Evolutionary conservation across 352 stramenopile species (phyloP).

Genomic region (Pythium diclinum): DNA sequence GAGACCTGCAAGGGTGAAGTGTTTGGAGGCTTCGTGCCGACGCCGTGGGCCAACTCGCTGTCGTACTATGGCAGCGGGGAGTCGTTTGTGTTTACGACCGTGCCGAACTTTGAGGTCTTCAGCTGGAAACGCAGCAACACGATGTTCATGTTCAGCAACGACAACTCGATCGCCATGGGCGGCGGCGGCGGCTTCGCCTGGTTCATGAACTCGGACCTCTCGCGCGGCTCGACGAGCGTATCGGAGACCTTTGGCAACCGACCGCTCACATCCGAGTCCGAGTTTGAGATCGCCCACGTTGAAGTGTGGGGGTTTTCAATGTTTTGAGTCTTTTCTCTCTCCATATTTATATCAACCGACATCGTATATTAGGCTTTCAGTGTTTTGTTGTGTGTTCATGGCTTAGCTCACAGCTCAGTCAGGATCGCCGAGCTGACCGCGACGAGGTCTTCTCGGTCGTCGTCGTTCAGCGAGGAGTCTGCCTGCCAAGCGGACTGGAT

Average conservation of each 20-base stretch:
- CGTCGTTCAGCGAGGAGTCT: slow-evolving; percentile 38
- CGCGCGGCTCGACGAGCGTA: slow-evolving; percentile 38
- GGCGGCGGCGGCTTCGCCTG: slow-evolving; percentile 67
- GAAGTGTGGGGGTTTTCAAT: slow-evolving; percentile 75
- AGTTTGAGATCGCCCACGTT: slow-evolving; percentile 59
- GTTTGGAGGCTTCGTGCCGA: slow-evolving; percentile 58
- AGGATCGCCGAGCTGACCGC: slow-evolving; percentile 14
- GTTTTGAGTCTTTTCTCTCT: slow-evolving; percentile 28
- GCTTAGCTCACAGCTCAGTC: slow-evolving; percentile 8
- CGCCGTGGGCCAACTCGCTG: slow-evolving; percentile 40
- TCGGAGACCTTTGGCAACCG: slow-evolving; percentile 66
- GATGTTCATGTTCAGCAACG: slow-evolving; percentile 75
- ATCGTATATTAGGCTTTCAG: neutral
- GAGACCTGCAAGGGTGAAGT: slow-evolving; percentile 61
- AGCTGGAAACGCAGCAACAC: slow-evolving; percentile 56
- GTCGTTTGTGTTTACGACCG: slow-evolving; percentile 69
- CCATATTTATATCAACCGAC: slow-evolving; percentile 25
- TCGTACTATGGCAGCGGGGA: slow-evolving; percentile 76
- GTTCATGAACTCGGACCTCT: slow-evolving; percentile 67
- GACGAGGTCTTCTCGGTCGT: slow-evolving; percentile 53
- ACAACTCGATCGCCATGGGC: slow-evolving; percentile 68
- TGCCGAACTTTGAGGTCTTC: slow-evolving; percentile 57
- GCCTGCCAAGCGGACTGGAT: slow-evolving; percentile 30
- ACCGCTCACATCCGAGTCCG: slow-evolving; percentile 43
- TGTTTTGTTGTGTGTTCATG: neutral